Evolutionary conservation across 768 basidiomycete genomes (phyloP).

Genomic region (Pleurotus giganteus): DNA sequence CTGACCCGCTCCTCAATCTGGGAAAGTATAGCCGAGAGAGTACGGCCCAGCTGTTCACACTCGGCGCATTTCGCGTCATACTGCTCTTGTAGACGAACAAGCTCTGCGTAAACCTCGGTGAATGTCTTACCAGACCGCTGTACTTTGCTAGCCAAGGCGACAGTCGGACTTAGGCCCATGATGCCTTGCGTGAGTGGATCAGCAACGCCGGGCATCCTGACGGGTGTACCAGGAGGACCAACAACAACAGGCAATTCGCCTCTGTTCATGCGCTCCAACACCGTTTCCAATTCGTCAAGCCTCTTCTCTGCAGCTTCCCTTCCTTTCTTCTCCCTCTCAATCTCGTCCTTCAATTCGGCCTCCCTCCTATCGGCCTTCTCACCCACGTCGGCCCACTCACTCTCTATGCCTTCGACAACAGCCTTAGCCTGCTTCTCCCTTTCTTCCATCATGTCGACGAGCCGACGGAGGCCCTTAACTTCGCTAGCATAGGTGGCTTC

Average conservation of each 20-base stretch:
- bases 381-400: conserved; percentile 75
- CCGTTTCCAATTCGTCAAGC: conserved; percentile 67
- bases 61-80: conserved; percentile 76
- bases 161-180: conserved; percentile 81
- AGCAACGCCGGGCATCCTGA: conserved; percentile 34
- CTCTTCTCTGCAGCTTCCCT: conserved; percentile 73
- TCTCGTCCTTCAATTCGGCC: conserved; percentile 61
- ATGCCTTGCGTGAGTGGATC: conserved; percentile 52
- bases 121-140: conserved; percentile 87
- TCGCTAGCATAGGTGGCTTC: conserved; percentile 83
- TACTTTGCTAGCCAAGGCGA: conserved; percentile 78
- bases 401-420: conserved; percentile 79
- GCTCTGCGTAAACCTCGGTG: conserved; percentile 92
- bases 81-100: conserved; percentile 82
- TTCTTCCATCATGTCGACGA: conserved; percentile 84
- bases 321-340: conserved; percentile 65
- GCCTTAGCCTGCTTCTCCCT: conserved; percentile 83
- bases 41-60: conserved; percentile 81
- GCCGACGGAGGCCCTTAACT: conserved; percentile 65
- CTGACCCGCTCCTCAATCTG: conserved; percentile 87
- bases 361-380: conserved; percentile 70
- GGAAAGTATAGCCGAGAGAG: conserved; percentile 73
- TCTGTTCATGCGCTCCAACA: conserved; percentile 67
- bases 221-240: conserved; percentile 48
- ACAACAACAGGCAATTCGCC: conserved; percentile 67